Evolutionary conservation across 441 rosid genomes (phyloP).

Genomic region (Bocquillonia castaneifolia): DNA sequence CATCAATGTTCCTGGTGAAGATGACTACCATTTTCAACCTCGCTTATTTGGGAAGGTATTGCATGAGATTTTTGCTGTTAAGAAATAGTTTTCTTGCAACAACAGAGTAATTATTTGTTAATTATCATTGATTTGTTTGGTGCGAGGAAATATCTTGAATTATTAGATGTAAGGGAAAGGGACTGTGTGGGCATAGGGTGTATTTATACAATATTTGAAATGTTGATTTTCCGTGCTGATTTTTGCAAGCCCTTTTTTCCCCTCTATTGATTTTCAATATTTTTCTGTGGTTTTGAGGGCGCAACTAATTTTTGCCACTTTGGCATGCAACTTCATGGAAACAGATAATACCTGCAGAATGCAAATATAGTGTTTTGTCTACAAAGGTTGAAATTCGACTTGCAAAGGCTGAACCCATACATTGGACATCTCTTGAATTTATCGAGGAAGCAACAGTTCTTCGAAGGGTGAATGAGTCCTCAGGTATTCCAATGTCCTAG

Average conservation of each 20-base stretch:
- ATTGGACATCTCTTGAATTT: conserved; percentile 63
- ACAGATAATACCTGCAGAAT: conserved; percentile 56
- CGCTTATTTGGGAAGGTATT: conserved; percentile 89
- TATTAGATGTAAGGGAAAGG: background rate
- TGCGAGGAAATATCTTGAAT: background rate
- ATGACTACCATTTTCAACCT: conserved; percentile 67
- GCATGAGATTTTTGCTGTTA: conserved; percentile 12
- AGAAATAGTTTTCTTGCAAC: background rate
- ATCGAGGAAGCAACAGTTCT: conserved; percentile 33
- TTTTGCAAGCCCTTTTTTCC: background rate
- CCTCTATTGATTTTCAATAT: background rate
- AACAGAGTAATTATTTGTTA: background rate
- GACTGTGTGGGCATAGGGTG: background rate
- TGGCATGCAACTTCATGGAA: conserved; percentile 11
- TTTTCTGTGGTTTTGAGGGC: background rate
- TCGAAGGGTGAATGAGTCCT: conserved; percentile 30
- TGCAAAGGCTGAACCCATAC: conserved; percentile 53
- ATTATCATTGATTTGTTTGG: background rate
- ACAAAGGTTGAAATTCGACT: conserved; percentile 68
- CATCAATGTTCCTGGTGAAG: conserved; percentile 65
- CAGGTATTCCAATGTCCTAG: conserved; percentile 35
- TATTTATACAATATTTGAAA: background rate
- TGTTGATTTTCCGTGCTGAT: background rate
- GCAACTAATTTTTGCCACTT: background rate
- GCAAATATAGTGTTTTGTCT: conserved; percentile 48